Evolutionary conservation across 2,329 filamentous ascomycete genomes (phyloP), one percentile per base, ranked within the genome.

Genomic region (Trichoderma sp.): DNA sequence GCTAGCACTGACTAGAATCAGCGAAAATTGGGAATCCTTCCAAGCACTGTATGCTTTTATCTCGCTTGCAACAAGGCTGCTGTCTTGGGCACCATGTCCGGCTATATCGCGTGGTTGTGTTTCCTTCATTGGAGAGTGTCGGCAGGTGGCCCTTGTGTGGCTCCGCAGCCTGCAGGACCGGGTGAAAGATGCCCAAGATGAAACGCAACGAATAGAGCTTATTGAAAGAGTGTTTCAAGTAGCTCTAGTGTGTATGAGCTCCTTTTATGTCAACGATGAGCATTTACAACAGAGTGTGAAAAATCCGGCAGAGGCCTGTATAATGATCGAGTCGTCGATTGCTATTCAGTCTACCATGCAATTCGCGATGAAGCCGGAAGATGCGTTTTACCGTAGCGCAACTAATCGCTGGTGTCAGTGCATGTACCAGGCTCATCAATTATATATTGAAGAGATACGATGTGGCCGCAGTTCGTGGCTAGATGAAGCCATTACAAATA

Each of bases 211-310:
- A 14, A 10, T 21, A 34, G 58, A 59, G 10, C 63, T 43, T 4
- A 26, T 68, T n/a, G 30, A 28, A 4, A 68, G 26, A 8, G 46
- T 32, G 2, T 34, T 67, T 5, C 58, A 70, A 51, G 49, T 69
- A 8, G 66, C 69, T 8, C 54, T 59, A 0, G 59, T 70, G 3
- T 70, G 69, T 21, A 54, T 69, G 1, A 39, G 51, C 3, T 63
- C 67, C 0, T 70, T 69, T 24, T 59, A 70, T 18, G 61, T 70
- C 11, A 63, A 70, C 5, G 5, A 46, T 0, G 10, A 18, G 2
- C 37, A 46, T 14, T 51, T 68, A 16, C 18, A 21, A 7, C 8
- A 26, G 5, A 54, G 66, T 26, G 43, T 70, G 4, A 8, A 11
- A 26, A 21, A 18, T 43, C 5, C 43, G 0, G 18, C 16, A 2